Evolutionary conservation across 2,329 filamentous ascomycete genomes (phyloP), one percentile per base, ranked within the genome.

Genomic region (Tolypocladium guangdongense): DNA sequence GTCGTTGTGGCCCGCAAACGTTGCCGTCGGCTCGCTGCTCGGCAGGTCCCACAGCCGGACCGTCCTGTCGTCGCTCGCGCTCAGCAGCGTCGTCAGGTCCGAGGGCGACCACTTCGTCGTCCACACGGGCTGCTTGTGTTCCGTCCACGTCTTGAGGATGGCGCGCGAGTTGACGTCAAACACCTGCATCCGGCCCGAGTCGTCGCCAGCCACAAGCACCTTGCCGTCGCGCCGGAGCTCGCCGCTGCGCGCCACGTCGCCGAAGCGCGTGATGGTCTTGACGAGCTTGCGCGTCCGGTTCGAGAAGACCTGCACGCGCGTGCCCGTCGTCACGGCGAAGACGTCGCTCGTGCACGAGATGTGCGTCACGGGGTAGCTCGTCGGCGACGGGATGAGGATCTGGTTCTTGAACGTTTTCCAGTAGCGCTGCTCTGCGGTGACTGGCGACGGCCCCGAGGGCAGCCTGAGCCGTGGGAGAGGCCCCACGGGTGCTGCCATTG

Each of bases 371-470:
- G 90, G 87, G 68, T 88, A 90, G 66, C 89, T 88, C 59, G 93
- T 90, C 59, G 91, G 90, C 58, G 92, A 95, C 47, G 93, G 88
- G 57, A 97, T 84, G 57, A 92, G 84, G 54, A 95, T 83, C 60
- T 91, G 88, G 61, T 91, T 93, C 73, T 89, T 90, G 77, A 99
- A 99, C 14, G 87, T 86, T 66, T 87, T 87, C 95, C 95, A 99
- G 78, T 97, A 97, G 60, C 86, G 82, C 73, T 97, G 91, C 74
- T 99, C 93, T 35, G 91, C 86, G 7, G 92, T 96, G 49, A 92
- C 74, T 52, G 89, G 86, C 41, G 87, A 85, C 54, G 90, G 90
- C 50, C 89, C 88, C 58, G 87, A 81, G 54, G 92, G 84, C 66
- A 95, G 81, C 78, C 90, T 95, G 66, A 95, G 75, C 69, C 86